Evolutionary conservation across 805 yeast genomes (phyloP).

Genomic region (Saturnispora sekii): DNA sequence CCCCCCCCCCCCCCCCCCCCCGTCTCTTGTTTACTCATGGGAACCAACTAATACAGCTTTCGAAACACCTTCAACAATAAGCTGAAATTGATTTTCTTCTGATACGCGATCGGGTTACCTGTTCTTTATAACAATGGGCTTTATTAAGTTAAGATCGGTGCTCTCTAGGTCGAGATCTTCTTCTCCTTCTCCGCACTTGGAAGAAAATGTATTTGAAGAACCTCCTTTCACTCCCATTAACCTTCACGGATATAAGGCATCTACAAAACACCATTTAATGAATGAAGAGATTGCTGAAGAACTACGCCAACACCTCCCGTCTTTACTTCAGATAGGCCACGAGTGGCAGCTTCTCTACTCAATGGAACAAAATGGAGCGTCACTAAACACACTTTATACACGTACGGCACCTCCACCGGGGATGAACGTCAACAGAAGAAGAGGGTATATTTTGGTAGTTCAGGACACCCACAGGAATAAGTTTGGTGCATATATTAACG

Average conservation of each 20-base stretch:
- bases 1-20: no score
- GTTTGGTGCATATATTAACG: constrained; percentile 78
- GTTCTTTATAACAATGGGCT: constrained; percentile 1
- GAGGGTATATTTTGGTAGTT: constrained; percentile 68
- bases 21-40: no score
- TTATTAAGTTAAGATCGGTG: constrained; percentile 4
- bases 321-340: constrained; percentile 66
- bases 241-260: constrained; percentile 49
- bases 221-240: constrained; percentile 47
- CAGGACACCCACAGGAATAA: constrained; percentile 52
- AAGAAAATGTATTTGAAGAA: background rate
- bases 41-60: no score
- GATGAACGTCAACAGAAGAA: constrained; percentile 26
- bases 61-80: no score
- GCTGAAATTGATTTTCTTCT: no score
- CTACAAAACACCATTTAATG: constrained; percentile 52
- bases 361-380: constrained; percentile 88
- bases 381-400: constrained; percentile 67
- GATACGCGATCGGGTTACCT: no score
- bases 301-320: constrained; percentile 62
- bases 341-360: constrained; percentile 75
- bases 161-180: constrained; percentile 3
- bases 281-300: constrained; percentile 57
- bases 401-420: constrained; percentile 36
- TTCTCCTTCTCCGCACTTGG: constrained; percentile 1